Percentiles rank a stretch among this genome's conserved stretches.
These are phyloP conservation scores for Eucalyptus sp. DNA, from an alignment of 345 rosid genomes.

Conservation along the genomic window DNA sequence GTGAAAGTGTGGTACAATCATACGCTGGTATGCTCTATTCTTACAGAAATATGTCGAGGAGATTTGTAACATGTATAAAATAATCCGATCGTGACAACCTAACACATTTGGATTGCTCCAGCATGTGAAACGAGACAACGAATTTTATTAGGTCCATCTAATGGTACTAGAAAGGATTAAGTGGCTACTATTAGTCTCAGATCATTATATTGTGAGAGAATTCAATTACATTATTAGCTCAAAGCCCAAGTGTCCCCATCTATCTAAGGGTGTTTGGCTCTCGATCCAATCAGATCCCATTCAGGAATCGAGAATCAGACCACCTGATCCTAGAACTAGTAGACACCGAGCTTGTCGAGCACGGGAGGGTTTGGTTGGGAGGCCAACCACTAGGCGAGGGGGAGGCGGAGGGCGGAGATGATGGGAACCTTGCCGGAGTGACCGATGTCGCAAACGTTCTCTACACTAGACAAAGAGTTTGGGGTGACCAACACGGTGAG, in stretches of 20 bases:
- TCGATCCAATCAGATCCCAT: background rate
- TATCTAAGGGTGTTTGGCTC: rapidly evolving
- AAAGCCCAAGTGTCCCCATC: background rate
- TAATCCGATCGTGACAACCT: background rate
- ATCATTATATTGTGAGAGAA: too few relatives aligned
- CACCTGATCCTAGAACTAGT: background rate
- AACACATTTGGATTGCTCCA: background rate
- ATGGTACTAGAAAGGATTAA: background rate
- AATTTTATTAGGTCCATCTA: too few relatives aligned
- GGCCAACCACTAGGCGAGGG: background rate
- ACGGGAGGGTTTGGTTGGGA: background rate
- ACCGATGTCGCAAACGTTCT: background rate
- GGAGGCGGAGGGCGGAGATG: background rate
- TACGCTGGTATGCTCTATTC: too few relatives aligned
- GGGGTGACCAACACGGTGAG: background rate
- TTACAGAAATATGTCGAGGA: background rate
- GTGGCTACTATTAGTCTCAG: rapidly evolving
- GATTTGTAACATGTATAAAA: background rate
- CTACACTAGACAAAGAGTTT: background rate
- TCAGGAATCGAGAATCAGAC: rapidly evolving
- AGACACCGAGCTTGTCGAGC: background rate
- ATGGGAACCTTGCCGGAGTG: background rate
- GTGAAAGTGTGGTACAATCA: background rate
- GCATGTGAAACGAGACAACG: background rate
- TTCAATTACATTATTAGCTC: background rate